Evolutionary conservation across 768 basidiomycete species (phyloP), one percentile per base, ranked within the genome.

Genomic region (Mycena crocata): DNA sequence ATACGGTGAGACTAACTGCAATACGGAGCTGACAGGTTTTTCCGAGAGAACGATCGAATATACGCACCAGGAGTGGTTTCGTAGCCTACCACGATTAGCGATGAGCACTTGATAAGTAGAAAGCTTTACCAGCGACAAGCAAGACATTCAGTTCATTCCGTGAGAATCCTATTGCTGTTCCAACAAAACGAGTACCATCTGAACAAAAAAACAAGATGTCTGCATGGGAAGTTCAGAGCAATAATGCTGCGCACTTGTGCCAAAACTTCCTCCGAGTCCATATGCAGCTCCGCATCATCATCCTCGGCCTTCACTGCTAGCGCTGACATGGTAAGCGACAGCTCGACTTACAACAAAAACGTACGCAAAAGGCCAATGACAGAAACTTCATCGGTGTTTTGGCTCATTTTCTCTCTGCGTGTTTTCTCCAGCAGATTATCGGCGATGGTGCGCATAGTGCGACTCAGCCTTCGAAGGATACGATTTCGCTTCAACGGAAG

Each of bases 61-160:
- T 76, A 45, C n/a, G n/a, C 65, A 79, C 81, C 75, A 5, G 82
- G 79, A 0, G 81, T 81, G 9, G 80, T 81, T 64, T 82, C 80
- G 60, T 82, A 83, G 17, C 81, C 82, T 21, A 78, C 79, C 37
- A 14, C 7, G 2, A 55, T 5, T 2, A 30, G 5, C 19, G 23
- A 6, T 23, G 4, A 34, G 31, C 2, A 24, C 3, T 23, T 6
- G 39, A 26, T 40, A 14, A 49, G 40, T n/a, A 23, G 3, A 23
- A n/a, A 23, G 15, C 37, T 58, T 15, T 32, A 60, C 66, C 67
- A 14, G 67, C 67, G 3, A 82, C 51, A 37, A 83, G 73, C 13
- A 83, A 72, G 7, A 79, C 73, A 57, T 82, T 83, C 73, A 79
- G 75, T 42, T n/a, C 1, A 23, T 7, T 21, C n/a, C 42, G n/a